These are phyloP conservation scores for Lentinula guzmanii DNA, from an alignment of 768 basidiomycete species.

Conservation along the genomic window DNA sequence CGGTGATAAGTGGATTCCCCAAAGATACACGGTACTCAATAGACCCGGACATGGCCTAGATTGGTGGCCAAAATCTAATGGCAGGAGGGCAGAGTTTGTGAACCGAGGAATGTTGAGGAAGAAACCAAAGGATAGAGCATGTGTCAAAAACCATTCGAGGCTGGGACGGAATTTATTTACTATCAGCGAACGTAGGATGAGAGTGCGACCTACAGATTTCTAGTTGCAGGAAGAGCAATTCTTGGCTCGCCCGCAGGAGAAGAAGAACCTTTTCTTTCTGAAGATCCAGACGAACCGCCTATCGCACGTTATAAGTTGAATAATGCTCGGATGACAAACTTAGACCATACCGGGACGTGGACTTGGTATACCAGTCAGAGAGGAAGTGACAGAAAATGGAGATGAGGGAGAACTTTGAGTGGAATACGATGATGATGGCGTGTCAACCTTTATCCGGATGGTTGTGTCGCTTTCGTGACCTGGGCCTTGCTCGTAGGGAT, in stretches of 20 bases:
- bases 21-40: constrained; percentile 22
- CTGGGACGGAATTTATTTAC: constrained; percentile 24
- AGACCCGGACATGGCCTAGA: constrained; percentile 18
- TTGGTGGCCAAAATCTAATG: constrained; percentile 7
- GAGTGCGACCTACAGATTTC: not conserved
- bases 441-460: constrained; percentile 4
- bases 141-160: constrained; percentile 51
- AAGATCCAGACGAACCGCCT: constrained; percentile 16
- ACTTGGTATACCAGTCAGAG: constrained; percentile 28
- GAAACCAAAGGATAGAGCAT: constrained; percentile 57
- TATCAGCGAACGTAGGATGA: constrained; percentile 3
- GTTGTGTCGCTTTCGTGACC: constrained; percentile 13
- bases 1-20: constrained; percentile 24
- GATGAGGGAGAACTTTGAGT: not conserved
- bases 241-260: constrained; percentile 21
- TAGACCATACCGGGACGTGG: constrained; percentile 35
- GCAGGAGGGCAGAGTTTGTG: constrained; percentile 16
- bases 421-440: not conserved
- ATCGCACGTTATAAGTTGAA: constrained; percentile 15
- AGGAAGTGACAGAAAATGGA: constrained; percentile 5
- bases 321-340: not conserved
- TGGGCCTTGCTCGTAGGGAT: constrained; percentile 34
- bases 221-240: not conserved
- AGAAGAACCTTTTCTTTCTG: constrained; percentile 33
- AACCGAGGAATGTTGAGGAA: constrained; percentile 51